Base-by-base conservation (phyloP, 2,329 filamentous ascomycete species). In the Plectosphaerella cucumerina region DNA sequence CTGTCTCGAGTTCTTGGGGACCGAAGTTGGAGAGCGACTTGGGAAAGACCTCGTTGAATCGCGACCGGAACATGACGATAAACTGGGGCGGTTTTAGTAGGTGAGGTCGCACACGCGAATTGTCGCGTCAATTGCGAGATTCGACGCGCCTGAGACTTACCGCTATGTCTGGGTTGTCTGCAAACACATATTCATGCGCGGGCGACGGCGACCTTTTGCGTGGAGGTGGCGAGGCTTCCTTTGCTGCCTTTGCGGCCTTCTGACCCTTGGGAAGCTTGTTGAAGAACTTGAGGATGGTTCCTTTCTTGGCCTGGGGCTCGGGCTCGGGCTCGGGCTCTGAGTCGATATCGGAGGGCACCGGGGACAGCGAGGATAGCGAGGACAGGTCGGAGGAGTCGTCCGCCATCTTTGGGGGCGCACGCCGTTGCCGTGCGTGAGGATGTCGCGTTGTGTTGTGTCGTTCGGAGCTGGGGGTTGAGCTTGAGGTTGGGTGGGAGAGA, bases 51-150 rank as follows among this genome's bases (percentile, higher is more conserved):
- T 96, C 91, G 71, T 81, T 85, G 70, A 99, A 97, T 64, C 94
- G 90, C 70, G 89, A 88, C 68, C 93, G 85, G 72, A 97, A 99
- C 90, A 96, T 97, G 59, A 97, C 90, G 70, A 99, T 89, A 72
- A 99, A 97, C 90, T 97, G 62, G 59, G 39, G 39, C 39, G 39
- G n/a, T 9, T 18, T 42, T 42, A 18, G 39, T 12, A n/a, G 62
- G 70, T 6, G 20, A 31, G 42, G 58, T 65, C 58, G 59, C 57
- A 57, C 33, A 77, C 79, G 79, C 77, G 76, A 77, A 66, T 62
- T 65, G 62, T 74, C 78, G 77, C 79, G 81, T 82, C 69, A 62
- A 62, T 54, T 54, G 52, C 48, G 58, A 57, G 55, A 60, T 62
- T 62, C 51, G 60, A 73, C 71, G 72, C 71, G 70, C 68, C 60